A percentile compares a stretch with the other conserved stretches of the same genome.
Conservation (phyloP, 495 filamentous ascomycete species). For the Aspergillus diversus region DNA sequence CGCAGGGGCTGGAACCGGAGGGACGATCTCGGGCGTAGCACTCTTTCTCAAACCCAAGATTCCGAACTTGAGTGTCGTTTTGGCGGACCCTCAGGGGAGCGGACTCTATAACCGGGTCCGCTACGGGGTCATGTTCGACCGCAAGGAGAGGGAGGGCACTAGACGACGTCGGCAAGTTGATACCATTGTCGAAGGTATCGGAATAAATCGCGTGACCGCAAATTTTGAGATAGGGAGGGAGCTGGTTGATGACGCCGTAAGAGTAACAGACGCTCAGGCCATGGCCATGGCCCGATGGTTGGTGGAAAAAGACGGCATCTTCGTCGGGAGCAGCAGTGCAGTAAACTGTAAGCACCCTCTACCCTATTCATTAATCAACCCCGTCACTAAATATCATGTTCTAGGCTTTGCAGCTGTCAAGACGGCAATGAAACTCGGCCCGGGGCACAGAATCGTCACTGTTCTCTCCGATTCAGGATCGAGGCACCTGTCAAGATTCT, state of each 20-base stretch:
- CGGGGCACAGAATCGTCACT: constrained; percentile 83
- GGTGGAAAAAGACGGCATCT: constrained; percentile 94
- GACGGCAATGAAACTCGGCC: constrained; percentile 73
- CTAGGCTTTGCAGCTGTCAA: constrained; percentile 80
- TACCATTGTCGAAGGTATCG: constrained; percentile 94
- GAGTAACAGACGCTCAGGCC: constrained; percentile 91
- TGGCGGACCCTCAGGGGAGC: constrained; percentile 94
- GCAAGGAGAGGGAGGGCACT: constrained; percentile 86
- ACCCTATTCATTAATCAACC: constrained; percentile 11
- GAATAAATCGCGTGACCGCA: constrained; percentile 86
- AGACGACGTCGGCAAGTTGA: constrained; percentile 88
- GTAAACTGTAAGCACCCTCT: constrained; percentile 75
- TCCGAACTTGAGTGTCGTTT: constrained; percentile 68
- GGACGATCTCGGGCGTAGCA: constrained; percentile 87
- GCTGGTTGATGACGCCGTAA: constrained; percentile 85
- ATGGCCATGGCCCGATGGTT: constrained; percentile 92
- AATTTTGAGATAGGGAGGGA: constrained; percentile 88
- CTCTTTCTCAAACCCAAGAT: constrained; percentile 75
- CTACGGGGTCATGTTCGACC: constrained; percentile 94
- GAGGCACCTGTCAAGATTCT: constrained; percentile 92
- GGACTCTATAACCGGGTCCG: constrained; percentile 89
- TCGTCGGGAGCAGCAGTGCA: constrained; percentile 89
- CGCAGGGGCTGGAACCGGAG: constrained; percentile 93
- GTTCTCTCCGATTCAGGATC: constrained; percentile 90
- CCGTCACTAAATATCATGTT: constrained; percentile 15